These are phyloP conservation scores for Tetracentron sinense DNA, from an alignment of 164 flowering plant species.

Conservation along the genomic window DNA sequence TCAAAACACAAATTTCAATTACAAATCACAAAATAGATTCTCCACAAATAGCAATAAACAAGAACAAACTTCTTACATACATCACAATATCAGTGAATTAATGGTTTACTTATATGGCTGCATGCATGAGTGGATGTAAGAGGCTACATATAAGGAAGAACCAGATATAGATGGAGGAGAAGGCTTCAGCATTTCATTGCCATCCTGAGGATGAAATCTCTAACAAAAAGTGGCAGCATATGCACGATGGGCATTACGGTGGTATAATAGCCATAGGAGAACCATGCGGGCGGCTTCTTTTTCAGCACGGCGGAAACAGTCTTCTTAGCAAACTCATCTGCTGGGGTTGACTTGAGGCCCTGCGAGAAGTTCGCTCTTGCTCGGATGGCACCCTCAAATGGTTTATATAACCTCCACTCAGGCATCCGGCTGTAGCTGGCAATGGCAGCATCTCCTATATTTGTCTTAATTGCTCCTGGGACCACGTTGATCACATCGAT, in stretches of 20 bases:
- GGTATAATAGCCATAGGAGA: slow-evolving; percentile 57
- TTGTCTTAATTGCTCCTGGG: slow-evolving; percentile 80
- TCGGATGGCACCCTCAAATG: slow-evolving; percentile 50
- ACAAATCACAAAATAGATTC: too few species aligned
- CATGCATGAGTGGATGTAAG: too few species aligned
- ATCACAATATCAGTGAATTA: too few species aligned
- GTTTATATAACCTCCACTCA: slow-evolving; percentile 77
- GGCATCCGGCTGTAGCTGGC: slow-evolving; percentile 58
- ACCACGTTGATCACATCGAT: slow-evolving; percentile 72
- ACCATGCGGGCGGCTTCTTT: slow-evolving; percentile 81
- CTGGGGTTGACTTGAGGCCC: slow-evolving; percentile 44
- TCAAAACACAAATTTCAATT: too few species aligned
- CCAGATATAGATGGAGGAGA: not conserved
- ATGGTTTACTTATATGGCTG: too few species aligned
- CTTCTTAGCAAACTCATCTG: slow-evolving; percentile 78
- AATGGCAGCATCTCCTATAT: slow-evolving; percentile 52
- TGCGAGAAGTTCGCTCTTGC: slow-evolving; percentile 63
- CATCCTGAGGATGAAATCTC: slow-evolving; percentile 45
- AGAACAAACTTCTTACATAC: too few species aligned
- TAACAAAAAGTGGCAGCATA: slow-evolving; percentile 56
- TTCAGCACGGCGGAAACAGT: slow-evolving; percentile 58
- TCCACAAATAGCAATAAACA: too few species aligned
- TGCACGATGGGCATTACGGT: slow-evolving; percentile 43
- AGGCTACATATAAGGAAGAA: not conserved
- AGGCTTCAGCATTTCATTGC: slow-evolving; percentile 36